Evolutionary conservation across 208 protist genomes (phyloP), one percentile per base, ranked within the genome.

Genomic region (Trypanosoma cruzi): DNA sequence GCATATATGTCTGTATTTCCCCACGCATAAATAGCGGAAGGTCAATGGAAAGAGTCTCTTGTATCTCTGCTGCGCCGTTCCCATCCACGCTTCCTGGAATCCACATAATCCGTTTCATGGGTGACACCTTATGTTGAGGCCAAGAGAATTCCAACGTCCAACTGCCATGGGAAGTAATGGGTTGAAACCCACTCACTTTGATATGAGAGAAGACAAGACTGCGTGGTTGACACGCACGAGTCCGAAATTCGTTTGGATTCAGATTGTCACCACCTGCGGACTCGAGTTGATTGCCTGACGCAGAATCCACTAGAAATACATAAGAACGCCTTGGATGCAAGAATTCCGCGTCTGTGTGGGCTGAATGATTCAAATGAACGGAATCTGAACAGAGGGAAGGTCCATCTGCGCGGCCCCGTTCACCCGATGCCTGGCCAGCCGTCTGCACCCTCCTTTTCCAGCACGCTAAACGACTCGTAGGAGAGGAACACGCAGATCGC

Each of bases 21-120:
- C 71, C 64, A 7, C 71, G 62, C n/a, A 76, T 20, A 59, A 76
- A 76, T 8, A 76, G 28, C 2, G 71, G 71, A 26, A 76, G 64
- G 32, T 76, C 71, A 52, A 76, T 52, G 11, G 56, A 64, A 31
- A 76, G 8, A 2, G 71, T 55, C 4, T 70, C 71, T 2, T 29
- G 2, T 13, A 70, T 0, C 31, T 4, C 26, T 8, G 16, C 28
- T 7, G 40, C 24, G 2, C 44, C 71, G 32, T 52, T 40, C 8
- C 2, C 36, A 57, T 70, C 71, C 10, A 66, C 50, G n/a, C 48
- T 54, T 26, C 36, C 22, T 28, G 71, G 71, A 49, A 76, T 70
- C 6, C 2, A 8, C 26, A 76, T 22, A 5, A 34, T 60, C 11
- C 48, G 53, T 18, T 58, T 53, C 13, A 37, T 58, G 28, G 49